Evolutionary conservation across 192 early-diverging fungal genomes (phyloP).

Genomic region (Dimargaris cristalligena): DNA sequence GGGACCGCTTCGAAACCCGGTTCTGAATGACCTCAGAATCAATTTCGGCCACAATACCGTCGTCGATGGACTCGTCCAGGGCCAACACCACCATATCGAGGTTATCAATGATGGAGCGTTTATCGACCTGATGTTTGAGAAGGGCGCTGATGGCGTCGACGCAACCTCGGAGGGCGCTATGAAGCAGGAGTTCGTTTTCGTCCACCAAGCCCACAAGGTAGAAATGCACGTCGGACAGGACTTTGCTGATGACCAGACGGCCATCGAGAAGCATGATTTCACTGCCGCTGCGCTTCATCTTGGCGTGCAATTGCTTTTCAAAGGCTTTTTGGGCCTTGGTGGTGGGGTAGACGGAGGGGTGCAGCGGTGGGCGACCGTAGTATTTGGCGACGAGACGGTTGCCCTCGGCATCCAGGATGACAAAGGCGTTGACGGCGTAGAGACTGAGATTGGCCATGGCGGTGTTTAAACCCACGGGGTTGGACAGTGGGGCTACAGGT

Average conservation of each 20-base stretch:
- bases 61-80: conserved; percentile 89
- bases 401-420: conserved; percentile 83
- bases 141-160: conserved; percentile 72
- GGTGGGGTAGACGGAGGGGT: conserved; percentile 29
- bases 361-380: conserved; percentile 35
- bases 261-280: conserved; percentile 92
- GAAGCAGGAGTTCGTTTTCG: conserved; percentile 87
- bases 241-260: conserved; percentile 76
- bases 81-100: conserved; percentile 79
- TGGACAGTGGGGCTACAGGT: too few species aligned
- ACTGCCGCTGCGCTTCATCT: conserved; percentile 40
- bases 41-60: conserved; percentile 66
- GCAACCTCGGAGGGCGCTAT: conserved; percentile 55
- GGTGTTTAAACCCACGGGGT: too few species aligned
- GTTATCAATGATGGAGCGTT: conserved; percentile 76
- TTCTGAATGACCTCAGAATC: conserved; percentile 56
- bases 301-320: conserved; percentile 81
- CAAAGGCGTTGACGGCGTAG: conserved; percentile 72
- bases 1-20: conserved; percentile 58
- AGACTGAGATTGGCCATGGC: conserved; percentile 66
- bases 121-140: conserved; percentile 82
- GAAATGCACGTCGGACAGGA: conserved; percentile 73
- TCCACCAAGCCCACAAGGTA: conserved; percentile 80
- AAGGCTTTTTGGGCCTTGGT: conserved; percentile 78
- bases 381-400: conserved; percentile 89